A percentile compares a stretch with the other conserved stretches of the same genome.
Conservation (phyloP, 805 yeast genomes). For the Torulaspora indica region DNA sequence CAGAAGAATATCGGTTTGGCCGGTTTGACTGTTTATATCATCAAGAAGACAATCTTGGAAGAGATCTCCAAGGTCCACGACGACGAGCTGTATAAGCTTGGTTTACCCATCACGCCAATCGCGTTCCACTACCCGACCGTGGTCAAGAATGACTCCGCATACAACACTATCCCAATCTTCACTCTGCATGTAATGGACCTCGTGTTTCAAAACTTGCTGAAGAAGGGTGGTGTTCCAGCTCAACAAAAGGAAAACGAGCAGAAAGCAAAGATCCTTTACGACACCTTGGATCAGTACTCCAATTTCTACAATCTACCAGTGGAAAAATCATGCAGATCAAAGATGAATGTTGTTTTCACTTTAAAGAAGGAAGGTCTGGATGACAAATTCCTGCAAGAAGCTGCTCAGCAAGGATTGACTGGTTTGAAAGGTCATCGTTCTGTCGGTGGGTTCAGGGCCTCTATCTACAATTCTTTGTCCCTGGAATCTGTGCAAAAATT, state of each 20-base stretch:
- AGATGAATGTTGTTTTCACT: conserved; percentile 92
- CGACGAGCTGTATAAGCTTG: conserved; percentile 51
- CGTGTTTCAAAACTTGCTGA: conserved; percentile 60
- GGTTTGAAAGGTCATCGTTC: conserved; percentile 96
- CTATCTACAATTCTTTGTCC: conserved; percentile 83
- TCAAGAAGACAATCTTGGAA: conserved; percentile 72
- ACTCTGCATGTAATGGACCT: conserved; percentile 81
- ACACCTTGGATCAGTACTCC: conserved; percentile 61
- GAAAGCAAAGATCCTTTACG: conserved; percentile 64
- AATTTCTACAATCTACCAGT: conserved; percentile 64
- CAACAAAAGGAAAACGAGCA: conserved; percentile 54
- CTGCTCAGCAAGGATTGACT: conserved; percentile 52
- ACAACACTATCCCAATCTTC: conserved; percentile 93
- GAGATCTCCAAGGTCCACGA: conserved; percentile 49
- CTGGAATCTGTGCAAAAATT: conserved; percentile 54
- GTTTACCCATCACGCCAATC: conserved; percentile 80
- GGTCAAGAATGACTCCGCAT: conserved; percentile 84
- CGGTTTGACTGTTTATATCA: conserved; percentile 87
- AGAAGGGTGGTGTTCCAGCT: conserved; percentile 63
- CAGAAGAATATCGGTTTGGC: conserved; percentile 98
- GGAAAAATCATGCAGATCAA: conserved; percentile 58
- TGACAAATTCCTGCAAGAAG: conserved; percentile 62
- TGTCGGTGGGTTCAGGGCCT: conserved; percentile 95
- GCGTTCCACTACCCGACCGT: conserved; percentile 84
- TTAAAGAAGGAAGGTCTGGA: conserved; percentile 61